These are phyloP conservation scores for Amborella trichopoda DNA, from an alignment of 164 flowering plant species.

Conservation along the genomic window DNA sequence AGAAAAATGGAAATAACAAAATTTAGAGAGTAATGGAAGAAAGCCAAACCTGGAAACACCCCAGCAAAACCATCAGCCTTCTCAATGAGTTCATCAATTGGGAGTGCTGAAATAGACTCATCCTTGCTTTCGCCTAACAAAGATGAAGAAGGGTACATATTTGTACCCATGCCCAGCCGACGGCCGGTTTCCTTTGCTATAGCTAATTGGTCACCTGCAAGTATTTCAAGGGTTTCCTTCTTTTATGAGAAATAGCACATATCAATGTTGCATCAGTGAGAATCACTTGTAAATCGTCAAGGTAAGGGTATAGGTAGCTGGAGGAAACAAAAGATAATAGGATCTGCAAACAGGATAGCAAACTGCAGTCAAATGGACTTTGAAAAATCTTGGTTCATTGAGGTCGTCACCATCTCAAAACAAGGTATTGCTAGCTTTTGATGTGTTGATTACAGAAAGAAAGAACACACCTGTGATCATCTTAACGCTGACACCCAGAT, in stretches of 20 bases:
- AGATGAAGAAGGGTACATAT: constrained; percentile 58
- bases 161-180: constrained; percentile 64
- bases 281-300: too few relatives aligned
- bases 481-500: constrained; percentile 63
- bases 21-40: not conserved
- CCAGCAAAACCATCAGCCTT: constrained; percentile 77
- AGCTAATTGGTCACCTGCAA: constrained; percentile 52
- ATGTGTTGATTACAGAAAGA: too few relatives aligned
- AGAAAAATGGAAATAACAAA: not conserved
- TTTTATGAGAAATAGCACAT: too few relatives aligned
- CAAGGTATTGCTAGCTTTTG: too few relatives aligned
- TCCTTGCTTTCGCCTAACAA: constrained; percentile 36
- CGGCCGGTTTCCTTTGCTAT: constrained; percentile 64
- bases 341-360: too few relatives aligned
- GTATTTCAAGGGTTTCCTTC: too few relatives aligned
- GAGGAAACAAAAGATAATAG: too few relatives aligned
- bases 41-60: constrained; percentile 47
- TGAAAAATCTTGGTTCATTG: too few relatives aligned
- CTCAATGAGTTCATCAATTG: constrained; percentile 53
- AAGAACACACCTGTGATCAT: constrained; percentile 82
- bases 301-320: too few relatives aligned
- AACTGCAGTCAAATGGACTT: too few relatives aligned
- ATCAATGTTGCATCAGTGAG: too few relatives aligned
- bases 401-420: too few relatives aligned
- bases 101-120: constrained; percentile 17